Evolutionary conservation across 2,329 filamentous ascomycete genomes (phyloP).

Genomic region (Aspergillus udagawae): DNA sequence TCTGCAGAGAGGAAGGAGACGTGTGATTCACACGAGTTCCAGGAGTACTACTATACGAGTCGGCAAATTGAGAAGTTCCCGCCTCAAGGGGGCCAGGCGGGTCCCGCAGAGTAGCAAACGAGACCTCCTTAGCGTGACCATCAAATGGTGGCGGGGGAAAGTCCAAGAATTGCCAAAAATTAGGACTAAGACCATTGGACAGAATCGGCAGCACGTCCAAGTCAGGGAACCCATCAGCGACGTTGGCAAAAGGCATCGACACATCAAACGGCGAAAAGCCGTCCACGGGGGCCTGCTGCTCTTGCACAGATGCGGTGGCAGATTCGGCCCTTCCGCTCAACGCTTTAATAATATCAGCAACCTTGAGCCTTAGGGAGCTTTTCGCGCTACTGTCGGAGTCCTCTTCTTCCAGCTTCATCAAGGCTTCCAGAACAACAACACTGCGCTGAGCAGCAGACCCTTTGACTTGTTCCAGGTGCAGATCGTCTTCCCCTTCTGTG

Average conservation of each 20-base stretch:
- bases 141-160: neutral
- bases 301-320: no score
- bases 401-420: neutral
- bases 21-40: neutral
- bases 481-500: neutral
- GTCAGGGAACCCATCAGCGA: neutral
- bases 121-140: neutral
- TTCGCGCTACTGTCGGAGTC: neutral
- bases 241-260: neutral
- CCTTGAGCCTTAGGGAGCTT: no score
- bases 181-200: neutral
- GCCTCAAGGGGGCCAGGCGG: neutral
- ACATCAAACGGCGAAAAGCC: neutral
- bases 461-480: neutral
- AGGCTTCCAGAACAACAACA: neutral
- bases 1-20: neutral
- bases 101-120: neutral
- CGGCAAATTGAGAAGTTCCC: neutral
- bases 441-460: neutral
- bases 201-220: neutral
- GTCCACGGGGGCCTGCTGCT: no score
- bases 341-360: no score
- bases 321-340: no score
- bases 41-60: neutral
- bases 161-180: neutral